phyloP scores from a whole-genome alignment of 768 basidiomycete species.

The Pleurotus salmoneostramineus region DNA sequence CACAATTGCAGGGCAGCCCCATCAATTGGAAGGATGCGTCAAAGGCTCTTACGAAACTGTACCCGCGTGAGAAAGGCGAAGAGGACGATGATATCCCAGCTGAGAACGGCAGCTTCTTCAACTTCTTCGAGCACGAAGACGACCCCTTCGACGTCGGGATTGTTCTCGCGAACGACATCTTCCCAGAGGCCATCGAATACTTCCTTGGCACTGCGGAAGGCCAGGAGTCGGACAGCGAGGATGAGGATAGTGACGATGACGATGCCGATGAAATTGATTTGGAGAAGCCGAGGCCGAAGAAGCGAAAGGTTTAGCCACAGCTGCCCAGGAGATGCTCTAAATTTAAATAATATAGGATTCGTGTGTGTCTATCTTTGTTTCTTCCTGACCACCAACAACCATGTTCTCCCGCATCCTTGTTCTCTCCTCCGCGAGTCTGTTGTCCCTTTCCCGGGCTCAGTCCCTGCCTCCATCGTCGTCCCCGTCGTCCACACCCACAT shows the following conservation, averaged over 20 bases:
- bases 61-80: slow-evolving; percentile 62
- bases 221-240: slow-evolving; percentile 61
- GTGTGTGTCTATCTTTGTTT: slow-evolving; percentile 3
- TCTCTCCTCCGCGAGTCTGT: slow-evolving; percentile 2
- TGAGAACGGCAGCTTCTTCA: slow-evolving; percentile 84
- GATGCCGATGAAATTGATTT: slow-evolving; percentile 86
- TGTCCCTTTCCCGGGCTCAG: slow-evolving; percentile 6
- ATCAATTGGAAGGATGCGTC: slow-evolving; percentile 81
- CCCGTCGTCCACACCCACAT: slow-evolving; percentile 9
- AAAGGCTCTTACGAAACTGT: slow-evolving; percentile 74
- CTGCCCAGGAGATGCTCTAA: slow-evolving; percentile 8
- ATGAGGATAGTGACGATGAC: slow-evolving; percentile 71
- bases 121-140: slow-evolving; percentile 67
- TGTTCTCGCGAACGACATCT: slow-evolving; percentile 71
- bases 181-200: slow-evolving; percentile 77
- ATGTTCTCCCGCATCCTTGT: slow-evolving; percentile 3
- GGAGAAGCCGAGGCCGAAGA: slow-evolving; percentile 78
- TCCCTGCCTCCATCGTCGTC: not conserved
- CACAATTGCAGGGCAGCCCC: slow-evolving; percentile 45
- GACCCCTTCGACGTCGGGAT: slow-evolving; percentile 76
- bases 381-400: slow-evolving; percentile 11
- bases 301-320: slow-evolving; percentile 51
- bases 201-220: slow-evolving; percentile 67
- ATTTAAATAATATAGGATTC: slow-evolving; percentile 5
- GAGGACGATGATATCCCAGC: slow-evolving; percentile 58